These are phyloP conservation scores for Phialocephala sp. DNA, from an alignment of 2,329 filamentous ascomycete genomes.

Conservation along the genomic window DNA sequence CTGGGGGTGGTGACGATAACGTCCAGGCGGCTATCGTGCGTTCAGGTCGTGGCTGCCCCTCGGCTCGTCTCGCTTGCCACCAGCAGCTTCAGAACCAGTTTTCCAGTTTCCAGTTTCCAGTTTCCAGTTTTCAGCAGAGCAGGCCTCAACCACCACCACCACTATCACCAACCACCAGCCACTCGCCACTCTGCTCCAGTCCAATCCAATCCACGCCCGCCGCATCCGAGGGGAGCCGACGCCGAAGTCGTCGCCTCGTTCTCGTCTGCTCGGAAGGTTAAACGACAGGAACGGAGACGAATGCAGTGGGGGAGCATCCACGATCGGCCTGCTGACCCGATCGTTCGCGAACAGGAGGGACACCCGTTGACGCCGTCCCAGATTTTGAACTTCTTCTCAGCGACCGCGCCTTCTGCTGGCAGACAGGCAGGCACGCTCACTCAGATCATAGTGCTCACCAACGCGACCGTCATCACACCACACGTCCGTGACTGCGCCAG, in stretches of 20 bases:
- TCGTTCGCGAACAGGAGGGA: constrained; percentile 6
- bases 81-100: not conserved
- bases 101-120: not conserved
- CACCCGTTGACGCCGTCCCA: not conserved
- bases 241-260: not conserved
- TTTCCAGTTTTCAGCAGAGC: not conserved
- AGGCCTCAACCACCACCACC: not conserved
- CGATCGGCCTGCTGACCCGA: constrained; percentile 15
- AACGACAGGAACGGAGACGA: constrained; percentile 2
- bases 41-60: not conserved
- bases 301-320: not conserved
- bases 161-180: not conserved
- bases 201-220: not conserved
- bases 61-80: constrained; percentile 2
- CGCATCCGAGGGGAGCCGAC: constrained; percentile 6
- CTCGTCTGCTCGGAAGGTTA: constrained; percentile 2
- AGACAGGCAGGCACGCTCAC: not conserved
- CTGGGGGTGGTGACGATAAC: not conserved
- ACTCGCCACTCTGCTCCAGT: not conserved
- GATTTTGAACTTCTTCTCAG: not conserved
- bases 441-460: constrained; percentile 9
- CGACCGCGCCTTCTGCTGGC: not conserved
- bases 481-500: not conserved
- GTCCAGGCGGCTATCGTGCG: not conserved
- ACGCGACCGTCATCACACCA: not conserved